A percentile compares a stretch with the other conserved stretches of the same genome.
Evolutionary conservation across 352 stramenopile species (phyloP).

Genomic region (Globisporangium parvum): DNA sequence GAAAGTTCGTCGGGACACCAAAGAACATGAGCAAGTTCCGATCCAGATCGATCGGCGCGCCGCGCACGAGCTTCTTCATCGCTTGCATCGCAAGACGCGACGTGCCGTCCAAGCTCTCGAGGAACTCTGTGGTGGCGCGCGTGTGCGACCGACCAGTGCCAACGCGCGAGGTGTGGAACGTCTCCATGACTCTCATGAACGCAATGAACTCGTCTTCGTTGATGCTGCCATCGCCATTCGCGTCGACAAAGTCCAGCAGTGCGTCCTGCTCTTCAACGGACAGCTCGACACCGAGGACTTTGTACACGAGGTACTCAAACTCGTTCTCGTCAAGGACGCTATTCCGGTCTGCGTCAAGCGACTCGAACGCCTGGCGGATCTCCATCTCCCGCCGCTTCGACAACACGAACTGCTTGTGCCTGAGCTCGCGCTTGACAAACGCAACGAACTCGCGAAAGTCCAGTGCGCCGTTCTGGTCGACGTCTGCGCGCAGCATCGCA

Average conservation of each 20-base stretch:
- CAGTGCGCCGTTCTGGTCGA: slow-evolving; percentile 58
- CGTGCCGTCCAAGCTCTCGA: slow-evolving; percentile 31
- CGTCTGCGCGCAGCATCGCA: slow-evolving; percentile 51
- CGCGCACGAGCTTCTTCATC: slow-evolving; percentile 74
- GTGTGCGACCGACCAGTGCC: slow-evolving; percentile 19
- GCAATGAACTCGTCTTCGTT: slow-evolving; percentile 65
- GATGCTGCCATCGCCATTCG: slow-evolving; percentile 51
- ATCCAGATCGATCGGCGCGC: slow-evolving; percentile 61
- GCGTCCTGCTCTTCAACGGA: slow-evolving; percentile 68
- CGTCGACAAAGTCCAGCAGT: slow-evolving; percentile 64
- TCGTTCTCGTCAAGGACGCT: slow-evolving; percentile 61
- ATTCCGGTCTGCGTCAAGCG: slow-evolving; percentile 59
- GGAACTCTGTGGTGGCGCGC: slow-evolving; percentile 30
- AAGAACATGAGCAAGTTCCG: slow-evolving; percentile 68
- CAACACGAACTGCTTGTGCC: slow-evolving; percentile 49
- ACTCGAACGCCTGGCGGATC: slow-evolving; percentile 68
- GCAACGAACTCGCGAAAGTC: slow-evolving; percentile 73
- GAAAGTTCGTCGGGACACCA: slow-evolving; percentile 74
- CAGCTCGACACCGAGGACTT: slow-evolving; percentile 66
- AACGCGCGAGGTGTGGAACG: slow-evolving; percentile 21
- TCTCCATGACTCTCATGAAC: slow-evolving; percentile 69
- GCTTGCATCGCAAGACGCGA: slow-evolving; percentile 51
- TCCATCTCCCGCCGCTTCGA: slow-evolving; percentile 61
- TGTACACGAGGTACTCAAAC: slow-evolving; percentile 74
- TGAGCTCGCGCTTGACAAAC: slow-evolving; percentile 61